These are phyloP conservation scores for Draba incana DNA, from an alignment of 345 rosid species.

Conservation along the genomic window DNA sequence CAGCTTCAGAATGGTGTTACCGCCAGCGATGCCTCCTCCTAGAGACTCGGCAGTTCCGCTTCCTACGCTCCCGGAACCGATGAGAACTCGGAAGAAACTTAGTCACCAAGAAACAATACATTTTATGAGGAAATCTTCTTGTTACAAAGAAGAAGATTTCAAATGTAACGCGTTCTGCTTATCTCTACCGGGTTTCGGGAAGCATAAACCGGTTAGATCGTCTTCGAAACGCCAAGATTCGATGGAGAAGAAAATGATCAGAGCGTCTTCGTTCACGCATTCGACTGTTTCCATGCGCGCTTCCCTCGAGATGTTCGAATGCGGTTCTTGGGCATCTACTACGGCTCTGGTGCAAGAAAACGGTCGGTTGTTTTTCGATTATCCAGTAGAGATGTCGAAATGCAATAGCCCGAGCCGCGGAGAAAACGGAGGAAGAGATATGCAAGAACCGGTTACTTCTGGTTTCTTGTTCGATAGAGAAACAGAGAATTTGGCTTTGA, in stretches of 20 bases:
- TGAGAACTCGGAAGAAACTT: constrained; percentile 51
- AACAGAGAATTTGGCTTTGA: constrained; percentile 34
- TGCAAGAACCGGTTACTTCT: constrained; percentile 62
- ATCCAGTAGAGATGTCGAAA: constrained; percentile 66
- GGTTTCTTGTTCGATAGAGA: constrained; percentile 72
- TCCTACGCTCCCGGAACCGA: constrained; percentile 43
- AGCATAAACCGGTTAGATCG: constrained; percentile 53
- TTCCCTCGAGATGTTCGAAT: constrained; percentile 82
- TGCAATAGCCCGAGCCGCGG: constrained; percentile 24
- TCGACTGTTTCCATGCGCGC: constrained; percentile 62
- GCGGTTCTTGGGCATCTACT: constrained; percentile 89
- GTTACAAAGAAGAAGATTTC: constrained; percentile 51
- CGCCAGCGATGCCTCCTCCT: constrained; percentile 44
- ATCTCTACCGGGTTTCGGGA: constrained; percentile 71
- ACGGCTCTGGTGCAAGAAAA: constrained; percentile 48
- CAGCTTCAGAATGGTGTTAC: constrained; percentile 54
- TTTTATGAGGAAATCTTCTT: constrained; percentile 16
- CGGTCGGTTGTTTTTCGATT: constrained; percentile 54
- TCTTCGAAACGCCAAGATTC: constrained; percentile 36
- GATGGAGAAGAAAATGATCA: constrained; percentile 42
- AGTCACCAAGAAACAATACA: constrained; percentile 27
- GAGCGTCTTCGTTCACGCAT: constrained; percentile 34
- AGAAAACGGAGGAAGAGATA: constrained; percentile 48
- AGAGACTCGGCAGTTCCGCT: constrained; percentile 40
- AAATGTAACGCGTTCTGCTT: constrained; percentile 75